Percentiles rank a stretch among this genome's conserved stretches.
phyloP scores from a whole-genome alignment of 108 stramenopile genomes.

The Seminavis robusta region DNA sequence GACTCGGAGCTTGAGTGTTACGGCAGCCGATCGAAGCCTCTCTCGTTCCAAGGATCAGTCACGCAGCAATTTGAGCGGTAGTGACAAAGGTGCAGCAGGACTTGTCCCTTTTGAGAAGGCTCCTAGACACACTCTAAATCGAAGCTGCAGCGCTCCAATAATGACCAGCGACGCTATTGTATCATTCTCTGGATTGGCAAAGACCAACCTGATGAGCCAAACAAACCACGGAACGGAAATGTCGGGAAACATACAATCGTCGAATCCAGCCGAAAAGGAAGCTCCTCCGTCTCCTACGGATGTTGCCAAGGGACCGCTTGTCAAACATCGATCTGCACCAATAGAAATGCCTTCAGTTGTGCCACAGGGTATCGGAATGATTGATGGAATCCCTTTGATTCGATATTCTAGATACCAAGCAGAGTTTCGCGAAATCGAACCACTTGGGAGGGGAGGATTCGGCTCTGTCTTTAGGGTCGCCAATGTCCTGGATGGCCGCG shows the following conservation, averaged over 20 bases:
- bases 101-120: too few species aligned
- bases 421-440: conserved; percentile 70
- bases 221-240: neutral
- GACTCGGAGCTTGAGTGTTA: too few species aligned
- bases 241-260: neutral
- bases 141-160: too few species aligned
- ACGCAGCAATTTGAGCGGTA: conserved; percentile 5
- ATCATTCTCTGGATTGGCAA: neutral
- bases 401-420: conserved; percentile 79
- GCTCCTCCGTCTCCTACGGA: neutral
- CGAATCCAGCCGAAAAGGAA: neutral
- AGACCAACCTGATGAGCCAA: neutral
- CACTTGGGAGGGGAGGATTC: conserved; percentile 89
- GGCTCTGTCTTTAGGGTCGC: conserved; percentile 79
- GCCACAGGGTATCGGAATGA: neutral
- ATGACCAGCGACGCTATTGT: too few species aligned
- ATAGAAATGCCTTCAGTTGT: neutral
- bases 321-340: neutral
- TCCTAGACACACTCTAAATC: too few species aligned
- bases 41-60: neutral
- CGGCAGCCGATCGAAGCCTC: neutral
- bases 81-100: neutral
- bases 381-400: conserved; percentile 69
- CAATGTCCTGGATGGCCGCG: conserved; percentile 81
- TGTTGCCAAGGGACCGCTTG: neutral